Evolutionary conservation across 2,329 filamentous ascomycete genomes (phyloP), one percentile per base, ranked within the genome.

Genomic region (Didymellaceae sp.): DNA sequence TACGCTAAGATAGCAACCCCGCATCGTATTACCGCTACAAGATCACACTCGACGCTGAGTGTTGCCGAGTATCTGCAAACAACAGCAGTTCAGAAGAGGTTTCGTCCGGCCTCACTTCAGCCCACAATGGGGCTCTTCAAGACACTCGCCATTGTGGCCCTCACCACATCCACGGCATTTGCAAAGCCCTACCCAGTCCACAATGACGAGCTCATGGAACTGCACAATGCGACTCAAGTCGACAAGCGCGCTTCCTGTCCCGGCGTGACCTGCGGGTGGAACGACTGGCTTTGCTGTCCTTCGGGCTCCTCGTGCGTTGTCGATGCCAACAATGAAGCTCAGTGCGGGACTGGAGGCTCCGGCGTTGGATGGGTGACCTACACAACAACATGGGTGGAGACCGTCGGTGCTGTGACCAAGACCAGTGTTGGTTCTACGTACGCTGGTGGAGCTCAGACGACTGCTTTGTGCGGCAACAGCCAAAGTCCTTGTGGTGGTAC

Each of bases 401-500:
- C 81, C 0, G 56, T 64, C 43, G 79, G 80, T 52, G 71, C 78
- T 6, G 67, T 79, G 33, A 84, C 82, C 2, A 72, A 76, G 50
- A 85, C 82, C 5, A 78, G 77, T 6, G 78, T 82, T 24, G 80
- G 78, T 68, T 86, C 82, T 67, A 63, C 58, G 13, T 68, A 47
- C 34, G 47, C 67, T 14, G 68, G 62, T 25, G 59, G 57, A 41
- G 58, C 56, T 13, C 28, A 61, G 10, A 55, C 46, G 21, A 62
- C 60, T 9, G 48, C 62, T 6, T 65, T 69, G 43, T 86, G 83
- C 72, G 75, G 77, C 40, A 72, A 73, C 38, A 73, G 76, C 52
- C 70, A 89, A 71, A 80, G 80, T 6, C 78, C 82, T 3, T 92
- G 89, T 67, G 88, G 88, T 24, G 68, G 68, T 43, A 86, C 86